Percentiles rank a stretch among this genome's conserved stretches.
phyloP scores from a whole-genome alignment of 306 rosid genomes.

The Rosa rugosa region DNA sequence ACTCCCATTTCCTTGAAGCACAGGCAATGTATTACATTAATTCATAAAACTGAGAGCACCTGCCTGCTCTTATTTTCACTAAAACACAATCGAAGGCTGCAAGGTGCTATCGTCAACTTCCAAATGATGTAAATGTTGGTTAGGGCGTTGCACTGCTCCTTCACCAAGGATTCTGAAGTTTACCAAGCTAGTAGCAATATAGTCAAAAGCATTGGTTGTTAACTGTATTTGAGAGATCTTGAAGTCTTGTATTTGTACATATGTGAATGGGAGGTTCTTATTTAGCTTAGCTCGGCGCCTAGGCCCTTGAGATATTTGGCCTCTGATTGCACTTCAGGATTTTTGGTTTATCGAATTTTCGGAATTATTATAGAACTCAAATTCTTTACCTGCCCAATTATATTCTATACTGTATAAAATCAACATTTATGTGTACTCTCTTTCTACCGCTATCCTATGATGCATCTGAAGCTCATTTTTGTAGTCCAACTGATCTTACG shows the following conservation, averaged over 20 bases:
- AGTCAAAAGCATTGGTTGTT: neutral
- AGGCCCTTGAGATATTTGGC: neutral
- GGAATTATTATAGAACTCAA: neutral
- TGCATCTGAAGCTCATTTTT: neutral
- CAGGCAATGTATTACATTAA: constrained; percentile 95
- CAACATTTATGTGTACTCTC: neutral
- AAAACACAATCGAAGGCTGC: neutral
- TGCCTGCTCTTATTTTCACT: neutral
- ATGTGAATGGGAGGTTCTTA: neutral
- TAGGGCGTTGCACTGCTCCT: neutral
- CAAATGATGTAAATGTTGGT: neutral
- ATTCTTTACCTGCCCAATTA: neutral
- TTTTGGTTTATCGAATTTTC: neutral
- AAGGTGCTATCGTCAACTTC: neutral
- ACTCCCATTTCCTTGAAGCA: constrained; percentile 82
- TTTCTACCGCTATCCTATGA: neutral
- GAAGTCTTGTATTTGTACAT: neutral
- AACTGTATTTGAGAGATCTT: neutral
- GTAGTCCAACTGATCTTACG: neutral
- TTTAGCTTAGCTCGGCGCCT: neutral
- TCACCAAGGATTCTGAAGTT: neutral
- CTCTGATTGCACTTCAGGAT: neutral
- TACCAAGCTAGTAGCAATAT: neutral
- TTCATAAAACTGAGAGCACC: constrained; percentile 40
- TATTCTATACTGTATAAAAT: neutral